Base-by-base conservation (phyloP, 352 stramenopile species). In the Ochromonadaceae sp. region DNA sequence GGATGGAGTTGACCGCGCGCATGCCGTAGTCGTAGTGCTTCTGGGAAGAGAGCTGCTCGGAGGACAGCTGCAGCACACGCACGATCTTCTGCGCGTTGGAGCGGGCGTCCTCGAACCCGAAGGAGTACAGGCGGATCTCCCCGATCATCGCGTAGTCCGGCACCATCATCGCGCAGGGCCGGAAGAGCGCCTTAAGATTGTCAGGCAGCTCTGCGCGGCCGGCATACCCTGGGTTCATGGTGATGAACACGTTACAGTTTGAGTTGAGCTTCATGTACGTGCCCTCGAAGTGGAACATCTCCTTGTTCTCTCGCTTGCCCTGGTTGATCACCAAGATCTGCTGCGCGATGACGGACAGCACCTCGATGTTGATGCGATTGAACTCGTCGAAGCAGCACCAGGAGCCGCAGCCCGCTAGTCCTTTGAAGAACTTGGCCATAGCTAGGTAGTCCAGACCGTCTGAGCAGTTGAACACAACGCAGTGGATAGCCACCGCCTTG, bases 1-100 rank as follows among this genome's bases (percentile, higher is more conserved):
- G 78, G 59, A 95, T 92, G 22, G 88, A 93, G 66, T 93, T 95
- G 0, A 95, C 86, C 4, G 89, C 88, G 35, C 88, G 79, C 86
- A 96, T 96, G 35, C 88, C 88, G 67, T 95, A 96, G 73, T 96
- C 88, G 65, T 96, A 96, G 70, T 96, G 88, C 40, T 90, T 91
- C 65, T 96, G 88, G 0, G 80, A 91, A 42, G 81, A 92, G 12
- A 95, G 72, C 66, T 96, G 88, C 65, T 96, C 86, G 17, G 73
- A 80, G 41, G 81, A 92, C 1, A 96, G 72, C 72, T 94, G 86
- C 28, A 96, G 76, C 28, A 91, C 85, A 43, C 91, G 84, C 3
- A 91, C 91, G 52, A 95, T 79, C 59, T 95, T 95, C 9, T 87
- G 83, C 0, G 86, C 85, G 14, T 93, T 90, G 47, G 76, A 84